Evolutionary conservation across 2,329 filamentous ascomycete species (phyloP), one percentile per base, ranked within the genome.

Genomic region (Didymella segeticola): DNA sequence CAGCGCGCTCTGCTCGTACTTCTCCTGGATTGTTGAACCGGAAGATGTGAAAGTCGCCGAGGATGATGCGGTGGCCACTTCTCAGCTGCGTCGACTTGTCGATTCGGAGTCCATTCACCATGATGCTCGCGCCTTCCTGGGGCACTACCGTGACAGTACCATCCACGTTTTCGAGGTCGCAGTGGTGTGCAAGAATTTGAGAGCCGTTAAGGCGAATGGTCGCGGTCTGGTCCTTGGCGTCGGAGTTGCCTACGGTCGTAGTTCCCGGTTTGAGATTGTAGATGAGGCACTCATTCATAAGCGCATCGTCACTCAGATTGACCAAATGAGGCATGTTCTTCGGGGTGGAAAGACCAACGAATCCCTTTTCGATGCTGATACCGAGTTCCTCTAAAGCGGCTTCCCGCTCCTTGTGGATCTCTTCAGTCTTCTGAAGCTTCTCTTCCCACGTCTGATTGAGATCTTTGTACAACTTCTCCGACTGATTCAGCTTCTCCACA

Each of bases 271-370:
- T 99, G 63, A 99, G 84, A 69, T 99, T 99, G 79, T 99, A 99
- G 31, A 99, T 91, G 53, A 99, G 80, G 77, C 95, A 99, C 78
- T 99, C 95, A 5, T 93, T 93, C 37, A 99, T 83, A 26, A 99
- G 81, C 8, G 95, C 95, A 61, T 82, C 80, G 51, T 82, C 80
- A 62, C 93, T 97, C 63, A 99, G 78, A 73, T 99, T 99, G 76
- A 99, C 95, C 76, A 99, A 79, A 86, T 99, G 95, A 8, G 95
- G 95, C 91, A 98, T 99, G 78, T 97, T 97, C 79, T 99, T 99
- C 0, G 95, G 95, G 17, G 93, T 98, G 56, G 91, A 93, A 57
- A 99, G 80, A 12, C 95, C 95, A 57, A 99, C 88, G 69, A 97
- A 97, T 6, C 95, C 95, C 75, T 99, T 99, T 72, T 99, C 95